A percentile compares a stretch with the other conserved stretches of the same genome.
Evolutionary conservation across 257 asterid species (phyloP).

Genomic region (Solanum chiquidenum): DNA sequence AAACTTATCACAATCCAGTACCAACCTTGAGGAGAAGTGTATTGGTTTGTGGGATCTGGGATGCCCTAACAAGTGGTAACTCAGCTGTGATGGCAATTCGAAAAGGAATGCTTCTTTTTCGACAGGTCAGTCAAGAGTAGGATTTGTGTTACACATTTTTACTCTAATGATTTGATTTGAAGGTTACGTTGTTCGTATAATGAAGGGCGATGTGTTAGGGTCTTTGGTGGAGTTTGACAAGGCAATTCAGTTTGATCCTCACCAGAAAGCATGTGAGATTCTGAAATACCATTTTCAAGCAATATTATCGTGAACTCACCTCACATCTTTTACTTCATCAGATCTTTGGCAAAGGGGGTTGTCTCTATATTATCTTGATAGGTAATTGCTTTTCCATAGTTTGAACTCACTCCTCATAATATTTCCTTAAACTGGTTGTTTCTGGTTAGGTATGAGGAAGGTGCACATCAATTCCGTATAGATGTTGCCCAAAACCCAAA

Average conservation of each 20-base stretch:
- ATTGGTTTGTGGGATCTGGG: constrained; percentile 60
- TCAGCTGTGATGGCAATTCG: constrained; percentile 51
- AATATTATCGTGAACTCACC: background rate
- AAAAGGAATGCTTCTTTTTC: constrained; percentile 80
- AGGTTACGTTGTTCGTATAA: background rate
- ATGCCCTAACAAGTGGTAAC: constrained; percentile 65
- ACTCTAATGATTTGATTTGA: background rate
- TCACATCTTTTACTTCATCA: constrained; percentile 22
- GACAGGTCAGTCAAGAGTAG: constrained; percentile 41
- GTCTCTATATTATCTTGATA: constrained; percentile 70
- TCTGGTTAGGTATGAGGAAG: constrained; percentile 64
- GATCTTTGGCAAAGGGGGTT: constrained; percentile 99
- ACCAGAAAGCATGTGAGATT: constrained; percentile 68
- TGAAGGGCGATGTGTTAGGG: constrained; percentile 79
- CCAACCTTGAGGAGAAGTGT: constrained; percentile 41
- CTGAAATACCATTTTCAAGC: background rate
- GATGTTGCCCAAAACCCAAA: constrained; percentile 94
- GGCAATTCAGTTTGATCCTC: constrained; percentile 79
- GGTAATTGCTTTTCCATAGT: constrained; percentile 25
- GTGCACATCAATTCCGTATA: constrained; percentile 74
- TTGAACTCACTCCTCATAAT: background rate
- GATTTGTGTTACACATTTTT: background rate
- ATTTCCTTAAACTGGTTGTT: background rate
- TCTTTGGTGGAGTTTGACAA: constrained; percentile 81
- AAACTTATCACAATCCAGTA: constrained; percentile 4